Base-by-base conservation (phyloP, 2,329 filamentous ascomycete species). In the Calonectria ilicicola region DNA sequence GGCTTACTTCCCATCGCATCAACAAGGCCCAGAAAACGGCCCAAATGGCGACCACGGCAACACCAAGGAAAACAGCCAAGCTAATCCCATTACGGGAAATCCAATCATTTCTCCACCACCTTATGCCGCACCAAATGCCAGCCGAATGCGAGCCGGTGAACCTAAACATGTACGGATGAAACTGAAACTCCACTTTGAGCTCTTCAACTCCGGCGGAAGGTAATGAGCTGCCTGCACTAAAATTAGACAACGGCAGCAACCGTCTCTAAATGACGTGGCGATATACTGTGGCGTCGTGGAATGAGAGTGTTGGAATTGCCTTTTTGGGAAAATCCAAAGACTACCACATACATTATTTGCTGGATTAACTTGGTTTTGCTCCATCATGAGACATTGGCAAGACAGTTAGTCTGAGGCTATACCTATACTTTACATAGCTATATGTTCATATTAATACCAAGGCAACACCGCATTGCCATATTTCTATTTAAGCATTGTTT, bases 291-390 rank as follows among this genome's bases (percentile, higher is more conserved):
- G 15, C 17, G 15, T 8, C 42, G 2, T 46, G n/a, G 14, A 58
- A 27, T n/a, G 12, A 35, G 7, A 7, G 6, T 68, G 9, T 62
- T 68, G 65, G 53, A 68, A 29, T 51, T 62, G 1, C 65, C 15
- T 19, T 29, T 68, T 62, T 51, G 19, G 65, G 65, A 40, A 68
- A 19, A 51, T 38, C 65, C 42, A 62, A 68, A 42, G 32, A 51
- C 42, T 7, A 23, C 32, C 29, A 40, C 14, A 17, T 38, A 9
- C 32, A 46, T 19, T 15, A 44, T 56, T 56, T 0, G n/a, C 29
- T 10, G n/a, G 3, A 35, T 56, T 15, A n/a, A 38, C 5, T 38
- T 2, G 15, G 6, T 15, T 38, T n/a, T 7, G 32, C 14, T 35
- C 21, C 3, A n/a, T 14, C 6, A 9, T 35, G 17, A 9, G 40